phyloP scores from a whole-genome alignment of 2,329 filamentous ascomycete genomes.

The Hyphodiscus sp. region DNA sequence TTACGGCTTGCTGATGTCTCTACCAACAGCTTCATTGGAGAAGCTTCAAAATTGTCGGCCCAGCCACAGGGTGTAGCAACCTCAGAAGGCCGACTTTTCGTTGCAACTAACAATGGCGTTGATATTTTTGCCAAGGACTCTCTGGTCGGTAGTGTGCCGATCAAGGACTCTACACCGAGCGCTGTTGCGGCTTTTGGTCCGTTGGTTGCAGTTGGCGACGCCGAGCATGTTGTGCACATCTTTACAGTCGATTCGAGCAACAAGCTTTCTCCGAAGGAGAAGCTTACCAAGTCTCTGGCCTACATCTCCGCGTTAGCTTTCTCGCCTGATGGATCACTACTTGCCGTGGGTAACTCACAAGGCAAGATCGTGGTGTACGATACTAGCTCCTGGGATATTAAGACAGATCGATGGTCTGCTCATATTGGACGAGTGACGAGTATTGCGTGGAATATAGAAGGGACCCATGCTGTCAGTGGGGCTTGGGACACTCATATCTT shows the following conservation, averaged over 20 bases:
- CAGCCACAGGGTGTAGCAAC: slow-evolving; percentile 73
- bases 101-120: slow-evolving; percentile 48
- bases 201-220: slow-evolving; percentile 68
- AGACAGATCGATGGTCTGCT: slow-evolving; percentile 72
- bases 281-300: slow-evolving; percentile 60
- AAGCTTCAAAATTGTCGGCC: slow-evolving; percentile 58
- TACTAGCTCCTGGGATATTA: slow-evolving; percentile 58
- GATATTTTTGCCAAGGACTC: slow-evolving; percentile 55
- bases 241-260: slow-evolving; percentile 58
- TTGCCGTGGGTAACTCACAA: slow-evolving; percentile 76
- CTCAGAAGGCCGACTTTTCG: slow-evolving; percentile 42
- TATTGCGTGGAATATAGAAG: slow-evolving; percentile 71
- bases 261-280: slow-evolving; percentile 38
- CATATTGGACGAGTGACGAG: slow-evolving; percentile 63
- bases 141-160: slow-evolving; percentile 49
- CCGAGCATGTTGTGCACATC: slow-evolving; percentile 68
- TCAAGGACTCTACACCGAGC: slow-evolving; percentile 59
- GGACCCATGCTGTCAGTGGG: slow-evolving; percentile 75
- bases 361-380: slow-evolving; percentile 86
- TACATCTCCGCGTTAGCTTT: slow-evolving; percentile 78
- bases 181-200: slow-evolving; percentile 63
- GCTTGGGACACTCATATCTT: slow-evolving; percentile 87
- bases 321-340: slow-evolving; percentile 65
- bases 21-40: slow-evolving; percentile 68
- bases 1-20: slow-evolving; percentile 71